These are phyloP conservation scores for Hortaea sp. DNA, from an alignment of 2,329 filamentous ascomycete genomes.

Conservation along the genomic window DNA sequence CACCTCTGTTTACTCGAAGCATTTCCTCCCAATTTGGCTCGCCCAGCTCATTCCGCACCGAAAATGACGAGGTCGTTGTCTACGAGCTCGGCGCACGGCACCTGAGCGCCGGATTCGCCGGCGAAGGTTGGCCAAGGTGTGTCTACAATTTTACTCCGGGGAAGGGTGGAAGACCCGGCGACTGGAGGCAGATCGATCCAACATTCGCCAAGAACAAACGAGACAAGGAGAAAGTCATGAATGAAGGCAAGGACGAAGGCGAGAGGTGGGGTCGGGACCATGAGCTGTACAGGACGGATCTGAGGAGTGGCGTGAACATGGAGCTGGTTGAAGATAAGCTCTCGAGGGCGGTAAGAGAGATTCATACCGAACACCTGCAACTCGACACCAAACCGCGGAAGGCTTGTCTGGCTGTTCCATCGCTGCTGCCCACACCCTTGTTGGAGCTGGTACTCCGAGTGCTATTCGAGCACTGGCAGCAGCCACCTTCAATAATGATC, in stretches of 20 bases:
- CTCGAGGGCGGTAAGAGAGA: conserved; percentile 69
- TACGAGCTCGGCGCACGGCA: conserved; percentile 74
- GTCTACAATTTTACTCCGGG: conserved; percentile 63
- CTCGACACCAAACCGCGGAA: conserved; percentile 62
- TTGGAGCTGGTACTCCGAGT: conserved; percentile 66
- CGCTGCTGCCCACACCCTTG: conserved; percentile 65
- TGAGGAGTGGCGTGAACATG: conserved; percentile 57
- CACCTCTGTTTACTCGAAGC: conserved; percentile 50
- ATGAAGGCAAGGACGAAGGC: conserved; percentile 38
- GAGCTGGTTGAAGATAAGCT: conserved; percentile 78
- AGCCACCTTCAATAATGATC: conserved; percentile 70
- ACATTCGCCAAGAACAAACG: conserved; percentile 3
- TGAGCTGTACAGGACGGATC: conserved; percentile 70
- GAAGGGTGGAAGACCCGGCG: conserved; percentile 65
- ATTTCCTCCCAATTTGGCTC: conserved; percentile 50
- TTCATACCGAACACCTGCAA: conserved; percentile 65
- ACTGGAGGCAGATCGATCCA: conserved; percentile 51
- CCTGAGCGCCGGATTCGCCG: conserved; percentile 75
- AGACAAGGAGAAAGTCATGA: conserved; percentile 5
- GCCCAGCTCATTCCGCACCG: conserved; percentile 45
- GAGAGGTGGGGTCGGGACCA: conserved; percentile 53
- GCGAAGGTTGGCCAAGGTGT: conserved; percentile 66
- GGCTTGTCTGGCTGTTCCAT: conserved; percentile 65
- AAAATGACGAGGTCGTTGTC: conserved; percentile 76
- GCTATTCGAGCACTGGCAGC: conserved; percentile 70